Evolutionary conservation across 306 rosid genomes (phyloP), one percentile per base, ranked within the genome.

Genomic region (Vachellia collinsii): DNA sequence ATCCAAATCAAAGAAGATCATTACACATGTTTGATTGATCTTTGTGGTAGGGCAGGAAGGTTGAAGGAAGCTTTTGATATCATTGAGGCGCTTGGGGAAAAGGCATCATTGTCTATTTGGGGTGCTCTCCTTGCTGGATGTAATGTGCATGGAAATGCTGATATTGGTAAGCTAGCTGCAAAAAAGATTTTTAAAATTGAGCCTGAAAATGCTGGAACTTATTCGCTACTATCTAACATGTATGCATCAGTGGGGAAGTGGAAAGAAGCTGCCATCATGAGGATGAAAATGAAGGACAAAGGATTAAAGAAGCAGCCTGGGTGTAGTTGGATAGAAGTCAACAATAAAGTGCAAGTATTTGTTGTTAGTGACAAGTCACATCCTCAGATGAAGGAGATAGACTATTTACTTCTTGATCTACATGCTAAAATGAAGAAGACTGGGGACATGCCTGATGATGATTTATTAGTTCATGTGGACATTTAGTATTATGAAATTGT

Each of bases 241-340:
- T 83, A 80, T 75, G 82, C 89, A n/a, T 80, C 89, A 39, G 37
- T 43, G 12, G 87, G 89, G 67, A 87, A 78, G 51, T 81, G 87
- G 87, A 75, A 81, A 87, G 89, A 87, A 83, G 89, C 87, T 69
- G 87, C 89, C 9, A 70, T 29, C 4, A 61, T 78, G 17, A 70
- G 89, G 74, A 80, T 69, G 84, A 87, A 81, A 81, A 80, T 87
- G 89, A 81, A 87, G 78, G 84, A 70, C 68, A 83, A 53, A 59
- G 89, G 87, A 5, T 70, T 87, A 65, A 87, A 87, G 77, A 87
- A 87, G 50, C 87, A 81, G 77, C 89, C 89, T 12, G 89, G 89
- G 56, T 87, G 89, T 81, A 87, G 89, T 81, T 87, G 89, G 89
- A 81, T 87, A 54, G 87, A 87, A 81, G 77, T 87, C n/a, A 81